Percentiles rank a stretch among this genome's conserved stretches.
Evolutionary conservation across 305 asterid genomes (phyloP).

Genomic region (Solanum chacoense): DNA sequence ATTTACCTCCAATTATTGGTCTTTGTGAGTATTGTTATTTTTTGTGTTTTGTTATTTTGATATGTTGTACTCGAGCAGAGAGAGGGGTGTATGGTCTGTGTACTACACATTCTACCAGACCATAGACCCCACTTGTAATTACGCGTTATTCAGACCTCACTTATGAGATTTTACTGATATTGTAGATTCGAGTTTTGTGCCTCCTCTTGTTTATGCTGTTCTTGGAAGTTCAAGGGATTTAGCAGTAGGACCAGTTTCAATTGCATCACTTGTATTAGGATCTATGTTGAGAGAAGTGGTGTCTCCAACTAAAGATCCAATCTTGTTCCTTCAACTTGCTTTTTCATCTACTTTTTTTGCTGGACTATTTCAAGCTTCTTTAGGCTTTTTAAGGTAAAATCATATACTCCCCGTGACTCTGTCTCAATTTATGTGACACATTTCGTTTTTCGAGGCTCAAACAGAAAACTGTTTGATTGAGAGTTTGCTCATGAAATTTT

Average conservation of each 20-base stretch:
- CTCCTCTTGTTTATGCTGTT: constrained; percentile 72
- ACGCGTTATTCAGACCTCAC: neutral
- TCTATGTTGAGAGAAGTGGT: constrained; percentile 71
- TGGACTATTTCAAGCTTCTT: constrained; percentile 73
- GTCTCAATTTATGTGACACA: neutral
- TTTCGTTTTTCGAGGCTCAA: accelerated
- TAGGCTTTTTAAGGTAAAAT: constrained; percentile 62
- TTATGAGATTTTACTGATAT: neutral
- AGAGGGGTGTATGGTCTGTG: neutral
- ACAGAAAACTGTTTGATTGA: accelerated
- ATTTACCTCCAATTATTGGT: constrained; percentile 83
- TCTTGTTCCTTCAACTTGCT: constrained; percentile 73
- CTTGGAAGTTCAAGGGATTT: constrained; percentile 93
- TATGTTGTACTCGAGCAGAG: neutral
- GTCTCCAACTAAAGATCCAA: constrained; percentile 48
- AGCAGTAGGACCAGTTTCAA: constrained; percentile 89
- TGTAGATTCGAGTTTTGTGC: constrained; percentile 90
- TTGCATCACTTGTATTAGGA: constrained; percentile 73
- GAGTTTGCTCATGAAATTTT: accelerated
- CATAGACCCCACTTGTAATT: too few relatives aligned
- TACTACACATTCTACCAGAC: too few relatives aligned
- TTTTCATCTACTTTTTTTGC: constrained; percentile 78
- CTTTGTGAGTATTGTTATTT: constrained; percentile 40
- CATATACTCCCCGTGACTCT: accelerated
- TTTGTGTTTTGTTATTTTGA: too few relatives aligned